Evolutionary conservation across 2,329 filamentous ascomycete genomes (phyloP).

Genomic region (Aspergillus sp.): DNA sequence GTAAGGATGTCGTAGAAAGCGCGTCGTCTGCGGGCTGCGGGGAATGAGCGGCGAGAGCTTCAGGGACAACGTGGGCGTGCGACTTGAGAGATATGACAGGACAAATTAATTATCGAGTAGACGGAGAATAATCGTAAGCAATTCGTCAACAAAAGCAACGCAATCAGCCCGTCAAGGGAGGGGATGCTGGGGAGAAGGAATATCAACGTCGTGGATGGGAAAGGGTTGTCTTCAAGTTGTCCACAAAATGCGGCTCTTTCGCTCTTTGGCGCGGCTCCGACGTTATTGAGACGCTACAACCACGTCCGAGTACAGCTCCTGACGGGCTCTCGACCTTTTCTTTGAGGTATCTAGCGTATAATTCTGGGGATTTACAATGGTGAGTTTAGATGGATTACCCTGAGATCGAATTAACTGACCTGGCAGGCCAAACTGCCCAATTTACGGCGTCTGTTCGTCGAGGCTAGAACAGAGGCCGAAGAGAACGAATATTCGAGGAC

Average conservation of each 20-base stretch:
- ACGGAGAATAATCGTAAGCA: too few species aligned
- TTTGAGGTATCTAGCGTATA: too few species aligned
- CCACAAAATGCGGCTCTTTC: conserved; percentile 20
- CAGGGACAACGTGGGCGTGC: conserved; percentile 18
- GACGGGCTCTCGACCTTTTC: too few species aligned
- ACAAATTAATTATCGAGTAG: conserved; percentile 2
- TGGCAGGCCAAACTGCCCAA: conserved; percentile 61
- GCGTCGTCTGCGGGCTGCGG: conserved; percentile 19
- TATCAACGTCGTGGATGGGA: neutral
- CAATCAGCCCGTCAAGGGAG: too few species aligned
- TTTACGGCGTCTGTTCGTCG: conserved; percentile 89
- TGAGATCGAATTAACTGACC: neutral
- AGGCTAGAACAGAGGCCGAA: conserved; percentile 84
- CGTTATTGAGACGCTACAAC: too few species aligned
- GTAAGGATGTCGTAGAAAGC: conserved; percentile 4
- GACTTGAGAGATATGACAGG: conserved; percentile 2
- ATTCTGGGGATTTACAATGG: neutral
- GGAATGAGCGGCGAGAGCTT: conserved; percentile 21
- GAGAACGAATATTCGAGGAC: conserved; percentile 90
- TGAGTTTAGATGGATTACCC: neutral
- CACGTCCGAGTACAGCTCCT: too few species aligned
- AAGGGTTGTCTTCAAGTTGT: conserved; percentile 17
- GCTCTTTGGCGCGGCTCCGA: too few species aligned
- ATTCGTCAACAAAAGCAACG: too few species aligned
- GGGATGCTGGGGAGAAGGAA: conserved; percentile 1